Evolutionary conservation across 768 basidiomycete genomes (phyloP).

Genomic region (Dentipellis fragilis): DNA sequence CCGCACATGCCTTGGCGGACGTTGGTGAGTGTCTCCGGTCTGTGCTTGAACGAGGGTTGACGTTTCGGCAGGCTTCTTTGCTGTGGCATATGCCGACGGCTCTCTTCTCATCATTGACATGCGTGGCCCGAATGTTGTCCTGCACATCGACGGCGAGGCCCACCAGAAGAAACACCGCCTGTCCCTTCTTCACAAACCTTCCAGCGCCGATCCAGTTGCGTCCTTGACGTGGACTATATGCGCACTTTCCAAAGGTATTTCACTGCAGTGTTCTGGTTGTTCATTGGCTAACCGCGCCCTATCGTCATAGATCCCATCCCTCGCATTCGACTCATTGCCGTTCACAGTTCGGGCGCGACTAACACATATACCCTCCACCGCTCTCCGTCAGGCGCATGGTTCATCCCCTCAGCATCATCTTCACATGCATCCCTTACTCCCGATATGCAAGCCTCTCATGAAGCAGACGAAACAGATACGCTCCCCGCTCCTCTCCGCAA

Average conservation of each 20-base stretch:
- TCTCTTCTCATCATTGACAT: conserved; percentile 60
- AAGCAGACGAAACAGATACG: conserved; percentile 28
- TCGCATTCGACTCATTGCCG: conserved; percentile 52
- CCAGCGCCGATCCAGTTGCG: conserved; percentile 33
- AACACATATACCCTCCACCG: conserved; percentile 45
- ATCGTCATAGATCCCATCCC: conserved; percentile 29
- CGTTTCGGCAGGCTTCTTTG: conserved; percentile 54
- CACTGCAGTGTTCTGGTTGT: background rate
- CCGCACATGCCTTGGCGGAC: conserved; percentile 56
- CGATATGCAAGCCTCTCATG: conserved; percentile 11
- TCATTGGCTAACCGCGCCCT: background rate
- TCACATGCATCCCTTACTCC: background rate
- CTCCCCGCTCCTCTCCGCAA: conserved; percentile 34
- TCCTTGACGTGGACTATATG: conserved; percentile 62
- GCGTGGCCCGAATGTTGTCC: conserved; percentile 60
- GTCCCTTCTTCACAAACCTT: conserved; percentile 22
- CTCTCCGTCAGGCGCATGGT: conserved; percentile 24
- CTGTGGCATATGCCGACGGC: conserved; percentile 55
- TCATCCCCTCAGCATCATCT: conserved; percentile 17
- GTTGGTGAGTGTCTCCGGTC: conserved; percentile 41
- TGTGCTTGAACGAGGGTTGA: background rate
- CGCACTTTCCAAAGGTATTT: conserved; percentile 41
- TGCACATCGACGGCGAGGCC: conserved; percentile 32
- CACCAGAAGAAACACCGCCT: conserved; percentile 29
- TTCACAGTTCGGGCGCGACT: conserved; percentile 44